A percentile compares a stretch with the other conserved stretches of the same genome.
These are phyloP conservation scores for Neoscytalidium dimidiatum DNA, from an alignment of 2,329 filamentous ascomycete species.

Conservation along the genomic window DNA sequence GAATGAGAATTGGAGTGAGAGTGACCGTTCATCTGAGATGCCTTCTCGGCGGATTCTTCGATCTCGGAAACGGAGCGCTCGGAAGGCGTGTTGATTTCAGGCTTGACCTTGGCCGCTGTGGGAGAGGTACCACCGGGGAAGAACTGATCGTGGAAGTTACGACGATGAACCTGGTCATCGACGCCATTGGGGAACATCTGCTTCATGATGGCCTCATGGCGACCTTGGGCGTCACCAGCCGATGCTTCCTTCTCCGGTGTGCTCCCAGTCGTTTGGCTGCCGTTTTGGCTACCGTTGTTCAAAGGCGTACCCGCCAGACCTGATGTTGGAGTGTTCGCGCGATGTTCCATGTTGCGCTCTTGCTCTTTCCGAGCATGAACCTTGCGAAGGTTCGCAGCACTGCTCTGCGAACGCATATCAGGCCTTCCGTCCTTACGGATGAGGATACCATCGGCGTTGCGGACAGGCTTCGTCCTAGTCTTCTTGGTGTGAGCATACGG, in stretches of 20 bases:
- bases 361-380: conserved; percentile 52
- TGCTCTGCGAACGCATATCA: conserved; percentile 55
- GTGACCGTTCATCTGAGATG: background rate
- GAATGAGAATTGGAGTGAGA: too few relatives aligned
- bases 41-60: background rate
- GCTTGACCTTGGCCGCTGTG: conserved; percentile 9
- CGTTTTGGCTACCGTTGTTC: conserved; percentile 5
- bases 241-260: conserved; percentile 16
- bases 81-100: conserved; percentile 5
- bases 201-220: conserved; percentile 37
- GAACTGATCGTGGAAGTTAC: conserved; percentile 21
- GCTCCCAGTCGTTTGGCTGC: background rate
- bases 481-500: conserved; percentile 48
- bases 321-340: conserved; percentile 26
- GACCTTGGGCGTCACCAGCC: conserved; percentile 29
- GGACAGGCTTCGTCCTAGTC: conserved; percentile 51
- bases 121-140: conserved; percentile 13
- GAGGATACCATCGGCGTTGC: conserved; percentile 52
- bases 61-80: conserved; percentile 10
- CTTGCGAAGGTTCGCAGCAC: conserved; percentile 53
- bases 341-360: conserved; percentile 19
- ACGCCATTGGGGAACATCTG: conserved; percentile 41
- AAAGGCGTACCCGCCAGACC: conserved; percentile 22
- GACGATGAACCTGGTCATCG: conserved; percentile 24
- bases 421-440: conserved; percentile 55